These are phyloP conservation scores for Groenewaldozyma sp. DNA, from an alignment of 1,139 yeast species.

Conservation along the genomic window DNA sequence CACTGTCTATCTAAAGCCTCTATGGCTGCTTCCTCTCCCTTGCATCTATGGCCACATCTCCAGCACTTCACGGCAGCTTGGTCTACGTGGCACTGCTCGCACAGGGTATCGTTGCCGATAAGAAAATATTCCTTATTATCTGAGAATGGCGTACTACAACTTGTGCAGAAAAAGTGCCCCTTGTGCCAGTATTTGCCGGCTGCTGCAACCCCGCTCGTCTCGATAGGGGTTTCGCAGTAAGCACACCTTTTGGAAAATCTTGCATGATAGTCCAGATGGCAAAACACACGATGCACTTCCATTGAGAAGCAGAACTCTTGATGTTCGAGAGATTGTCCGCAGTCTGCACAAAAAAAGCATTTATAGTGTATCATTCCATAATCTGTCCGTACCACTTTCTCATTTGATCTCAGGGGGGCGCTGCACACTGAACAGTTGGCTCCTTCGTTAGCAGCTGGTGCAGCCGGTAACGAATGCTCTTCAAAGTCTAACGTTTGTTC, in stretches of 20 bases:
- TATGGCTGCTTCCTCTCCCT: constrained; percentile 21
- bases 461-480: not conserved
- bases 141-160: constrained; percentile 24
- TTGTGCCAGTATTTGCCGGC: constrained; percentile 26
- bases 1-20: constrained; percentile 28
- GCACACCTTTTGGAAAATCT: constrained; percentile 26
- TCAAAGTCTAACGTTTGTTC: not conserved
- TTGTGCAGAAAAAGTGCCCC: constrained; percentile 30
- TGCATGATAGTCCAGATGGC: constrained; percentile 30
- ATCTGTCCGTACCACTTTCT: constrained; percentile 20
- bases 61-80: constrained; percentile 28
- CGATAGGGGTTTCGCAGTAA: constrained; percentile 28
- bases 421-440: constrained; percentile 15
- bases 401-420: constrained; percentile 16
- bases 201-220: constrained; percentile 25
- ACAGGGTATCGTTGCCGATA: constrained; percentile 23
- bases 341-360: constrained; percentile 27
- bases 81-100: constrained; percentile 22
- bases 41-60: constrained; percentile 23
- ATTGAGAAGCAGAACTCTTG: constrained; percentile 25
- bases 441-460: no score
- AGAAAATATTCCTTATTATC: constrained; percentile 20
- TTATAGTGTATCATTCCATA: constrained; percentile 22
- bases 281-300: constrained; percentile 18
- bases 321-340: constrained; percentile 25